Evolutionary conservation across 768 basidiomycete genomes (phyloP), one percentile per base, ranked within the genome.

Genomic region (Leucocoprinus birnbaumii): DNA sequence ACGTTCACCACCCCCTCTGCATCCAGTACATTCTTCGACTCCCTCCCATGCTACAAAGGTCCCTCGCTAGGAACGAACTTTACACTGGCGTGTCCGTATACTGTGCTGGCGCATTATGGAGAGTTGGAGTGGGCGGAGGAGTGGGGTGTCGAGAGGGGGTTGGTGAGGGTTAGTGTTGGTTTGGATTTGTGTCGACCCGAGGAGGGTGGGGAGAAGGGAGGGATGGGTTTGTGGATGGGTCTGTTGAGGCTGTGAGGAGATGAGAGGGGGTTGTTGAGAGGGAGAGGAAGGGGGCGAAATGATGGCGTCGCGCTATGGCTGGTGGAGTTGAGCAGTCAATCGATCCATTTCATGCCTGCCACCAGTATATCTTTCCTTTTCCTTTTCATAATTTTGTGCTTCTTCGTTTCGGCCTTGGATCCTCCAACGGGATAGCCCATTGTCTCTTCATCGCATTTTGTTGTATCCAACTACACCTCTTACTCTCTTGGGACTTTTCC

Each of bases 31-130:
- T 97, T 97, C 73, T 96, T 88, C 63, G 92, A 99, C 68, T 73
- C 82, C 0, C 75, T 99, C 37, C 77, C 80, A 7, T 94, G 86
- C 68, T 80, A 81, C 60, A 99, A 98, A 67, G 96, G 96, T 2
- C 96, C 96, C 0, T 87, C 86, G 64, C 78, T 92, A 8, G 96
- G 96, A 2, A 98, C 96, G 19, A 97, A 93, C 77, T 98, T 98
- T 68, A 98, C 96, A 2, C 79, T 98, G 26, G 93, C 94, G 27
- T 94, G 86, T 61, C 96, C 95, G 22, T 98, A 92, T 66, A 91
- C 92, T 9, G 85, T 98, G 55, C 76, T 99, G 22, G 96, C 91
- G 35, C 96, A 98, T 68, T 98, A 84, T 61, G 65, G 72, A 0
- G 96, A 99, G 70, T 72, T 96, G 58, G 91, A 89, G 35, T 99